Base-by-base conservation (phyloP, 2,329 filamentous ascomycete genomes). In the Onygenales sp. region DNA sequence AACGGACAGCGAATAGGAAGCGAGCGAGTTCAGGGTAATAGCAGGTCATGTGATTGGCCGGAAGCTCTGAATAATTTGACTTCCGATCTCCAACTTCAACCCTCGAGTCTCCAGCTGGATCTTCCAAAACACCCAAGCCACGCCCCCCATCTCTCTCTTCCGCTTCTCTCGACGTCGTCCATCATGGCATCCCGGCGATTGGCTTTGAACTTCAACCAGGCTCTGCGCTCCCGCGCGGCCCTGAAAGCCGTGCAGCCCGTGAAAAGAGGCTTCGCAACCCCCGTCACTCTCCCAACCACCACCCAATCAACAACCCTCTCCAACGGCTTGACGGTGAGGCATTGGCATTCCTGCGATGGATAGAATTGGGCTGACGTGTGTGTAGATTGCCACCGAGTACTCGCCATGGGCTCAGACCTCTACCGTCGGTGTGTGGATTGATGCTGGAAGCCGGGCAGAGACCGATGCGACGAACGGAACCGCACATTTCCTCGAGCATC, bases 401-500 rank as follows among this genome's bases (percentile, higher is more conserved):
- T 96, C 91, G 61, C 93, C 92, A 66, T 97, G 90, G 82, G 92
- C 92, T 68, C 91, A 97, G 80, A 97, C 93, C 58, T 95, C 91
- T 67, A 97, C 92, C 53, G 91, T 97, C 67, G 93, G 93, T 72
- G 89, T 98, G 62, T 98, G 93, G 91, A 98, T 98, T 74, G 94
- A 98, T 77, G 92, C 94, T 73, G 93, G 93, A 72, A 96, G 90
- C 75, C 84, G 93, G 75, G 90, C 93, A 73, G 93, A 98, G 82
- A 98, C 93, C 65, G 85, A 93, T 77, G 90, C 90, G 83, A 97
- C 88, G 70, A 98, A 97, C 79, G 93, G 93, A 76, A 98, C 93
- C 66, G 93, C 93, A 69, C 93, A 98, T 80, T 98, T 98, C 82
- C 84, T 98, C 67, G 93, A 98, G 82, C 93, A 98, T 80, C 83